A percentile compares a stretch with the other conserved stretches of the same genome.
phyloP scores from a whole-genome alignment of 495 filamentous ascomycete species.

The Pyronema domesticum region DNA sequence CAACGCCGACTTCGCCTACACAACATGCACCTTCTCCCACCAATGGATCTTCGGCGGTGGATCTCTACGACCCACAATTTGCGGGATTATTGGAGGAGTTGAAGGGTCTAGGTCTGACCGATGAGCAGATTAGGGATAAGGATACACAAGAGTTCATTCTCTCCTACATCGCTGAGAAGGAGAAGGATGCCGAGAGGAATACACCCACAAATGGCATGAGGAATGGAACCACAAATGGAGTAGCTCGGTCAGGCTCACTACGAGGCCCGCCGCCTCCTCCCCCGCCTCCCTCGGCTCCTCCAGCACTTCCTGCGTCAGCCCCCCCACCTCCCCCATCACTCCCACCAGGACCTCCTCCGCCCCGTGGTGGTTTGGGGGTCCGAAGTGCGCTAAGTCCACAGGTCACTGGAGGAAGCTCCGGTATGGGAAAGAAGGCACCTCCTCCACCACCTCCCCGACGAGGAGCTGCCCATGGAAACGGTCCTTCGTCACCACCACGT shows the following conservation, averaged over 20 bases:
- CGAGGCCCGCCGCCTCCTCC: slow-evolving; percentile 35
- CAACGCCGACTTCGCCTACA: slow-evolving; percentile 17
- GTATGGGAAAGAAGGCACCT: slow-evolving; percentile 49
- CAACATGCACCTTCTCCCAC: slow-evolving; percentile 16
- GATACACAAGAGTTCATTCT: slow-evolving; percentile 90
- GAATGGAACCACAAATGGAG: slow-evolving; percentile 58
- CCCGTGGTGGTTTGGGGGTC: slow-evolving; percentile 19
- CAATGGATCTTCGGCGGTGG: slow-evolving; percentile 37
- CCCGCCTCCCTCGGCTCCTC: slow-evolving; percentile 24
- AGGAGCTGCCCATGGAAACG: slow-evolving; percentile 28
- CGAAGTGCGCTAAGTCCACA: slow-evolving; percentile 44
- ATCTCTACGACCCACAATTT: slow-evolving; percentile 68
- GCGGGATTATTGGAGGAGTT: slow-evolving; percentile 66
- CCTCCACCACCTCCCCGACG: slow-evolving; percentile 77
- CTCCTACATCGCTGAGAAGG: slow-evolving; percentile 59
- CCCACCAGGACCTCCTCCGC: slow-evolving; percentile 30
- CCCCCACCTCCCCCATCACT: slow-evolving; percentile 30
- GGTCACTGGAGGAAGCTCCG: slow-evolving; percentile 40
- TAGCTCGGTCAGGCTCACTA: slow-evolving; percentile 7
- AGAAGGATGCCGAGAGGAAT: slow-evolving; percentile 19
- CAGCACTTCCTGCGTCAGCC: slow-evolving; percentile 20
- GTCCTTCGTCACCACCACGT: slow-evolving; percentile 28
- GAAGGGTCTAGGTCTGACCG: slow-evolving; percentile 69
- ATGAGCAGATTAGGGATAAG: slow-evolving; percentile 57
- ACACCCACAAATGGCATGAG: background rate